Evolutionary conservation across 1,139 yeast species (phyloP).

Genomic region (Protomyces arabidopsidicola): DNA sequence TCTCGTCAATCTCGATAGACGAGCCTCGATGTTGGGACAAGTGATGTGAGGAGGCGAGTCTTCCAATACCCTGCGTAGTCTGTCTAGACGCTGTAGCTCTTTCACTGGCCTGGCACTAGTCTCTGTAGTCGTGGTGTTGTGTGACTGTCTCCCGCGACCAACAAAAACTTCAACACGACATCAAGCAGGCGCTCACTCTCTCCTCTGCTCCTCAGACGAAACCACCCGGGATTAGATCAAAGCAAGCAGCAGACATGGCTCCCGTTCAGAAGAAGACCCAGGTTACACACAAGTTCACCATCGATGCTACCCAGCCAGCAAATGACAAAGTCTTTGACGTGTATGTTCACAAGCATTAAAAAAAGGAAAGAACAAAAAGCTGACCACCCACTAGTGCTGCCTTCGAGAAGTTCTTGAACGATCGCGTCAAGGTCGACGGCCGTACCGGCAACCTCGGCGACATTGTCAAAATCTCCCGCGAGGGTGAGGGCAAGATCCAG

Average conservation of each 20-base stretch:
- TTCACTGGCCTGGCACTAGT: no score
- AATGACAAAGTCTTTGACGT: slow-evolving; percentile 92
- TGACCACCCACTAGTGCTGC: slow-evolving; percentile 49
- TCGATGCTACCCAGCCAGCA: slow-evolving; percentile 96
- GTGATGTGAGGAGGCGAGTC: no score
- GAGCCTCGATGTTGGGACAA: no score
- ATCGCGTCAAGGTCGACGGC: slow-evolving; percentile 98
- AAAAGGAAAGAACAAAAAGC: not conserved
- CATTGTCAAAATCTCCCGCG: slow-evolving; percentile 80
- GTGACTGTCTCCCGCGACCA: not conserved
- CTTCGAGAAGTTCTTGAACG: slow-evolving; percentile 95
- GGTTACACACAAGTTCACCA: slow-evolving; percentile 78
- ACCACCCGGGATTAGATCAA: slow-evolving; percentile 33
- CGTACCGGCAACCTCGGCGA: slow-evolving; percentile 96
- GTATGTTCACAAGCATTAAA: not conserved
- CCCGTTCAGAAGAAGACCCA: slow-evolving; percentile 26
- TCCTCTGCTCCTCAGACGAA: not conserved
- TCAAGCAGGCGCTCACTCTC: not conserved
- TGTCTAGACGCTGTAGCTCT: no score
- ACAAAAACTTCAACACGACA: not conserved
- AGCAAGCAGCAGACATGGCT: slow-evolving; percentile 34
- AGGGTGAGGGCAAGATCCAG: slow-evolving; percentile 73
- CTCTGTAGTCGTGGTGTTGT: no score
- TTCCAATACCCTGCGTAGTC: no score
- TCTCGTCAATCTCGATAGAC: no score